Evolutionary conservation across 192 early-diverging fungal species (phyloP), one percentile per base, ranked within the genome.

Genomic region (Podila minutissima): DNA sequence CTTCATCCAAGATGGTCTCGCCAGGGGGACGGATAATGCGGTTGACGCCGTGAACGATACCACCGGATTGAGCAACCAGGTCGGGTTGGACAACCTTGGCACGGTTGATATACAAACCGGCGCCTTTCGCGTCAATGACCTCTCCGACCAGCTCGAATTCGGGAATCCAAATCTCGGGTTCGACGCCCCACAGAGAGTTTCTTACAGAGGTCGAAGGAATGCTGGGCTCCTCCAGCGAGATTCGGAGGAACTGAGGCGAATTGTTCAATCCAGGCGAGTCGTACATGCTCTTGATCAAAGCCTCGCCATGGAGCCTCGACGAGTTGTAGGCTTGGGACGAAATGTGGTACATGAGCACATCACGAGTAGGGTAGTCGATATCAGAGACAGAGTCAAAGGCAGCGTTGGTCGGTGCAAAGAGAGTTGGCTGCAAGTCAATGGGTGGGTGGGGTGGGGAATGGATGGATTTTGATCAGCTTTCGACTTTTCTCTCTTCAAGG

Each of bases 341-440:
- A 13, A 77, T 62, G 62, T 77, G 75, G n/a, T 77, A 77, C 75
- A 77, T 70, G 49, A 77, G 58, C 17, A 77, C 64, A 2, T 77
- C 69, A 5, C 49, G 68, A 1, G 69, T 70, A 1, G 75, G 69
- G 41, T 62, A 71, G 5, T 77, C 75, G 19, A 65, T 67, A 22
- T 77, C 75, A 5, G 57, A 62, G 57, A 77, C 48, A 4, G 69
- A 77, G 48, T 77, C 75, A 26, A 77, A 77, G 8, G 75, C 75
- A 10, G 71, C 68, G 69, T 77, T 77, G 22, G 69, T 71, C 1
- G 75, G 75, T 19, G 75, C 75, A 57, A 77, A 77, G 15, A 77
- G 49, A 22, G 75, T 77, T 10, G 67, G 48, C 75, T 77, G n/a
- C 19, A 20, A 7, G 53, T 10, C 20, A 41, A 38, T 3, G 31